Conservation (phyloP, 768 basidiomycete genomes). For the Austroboletus eburneus region DNA sequence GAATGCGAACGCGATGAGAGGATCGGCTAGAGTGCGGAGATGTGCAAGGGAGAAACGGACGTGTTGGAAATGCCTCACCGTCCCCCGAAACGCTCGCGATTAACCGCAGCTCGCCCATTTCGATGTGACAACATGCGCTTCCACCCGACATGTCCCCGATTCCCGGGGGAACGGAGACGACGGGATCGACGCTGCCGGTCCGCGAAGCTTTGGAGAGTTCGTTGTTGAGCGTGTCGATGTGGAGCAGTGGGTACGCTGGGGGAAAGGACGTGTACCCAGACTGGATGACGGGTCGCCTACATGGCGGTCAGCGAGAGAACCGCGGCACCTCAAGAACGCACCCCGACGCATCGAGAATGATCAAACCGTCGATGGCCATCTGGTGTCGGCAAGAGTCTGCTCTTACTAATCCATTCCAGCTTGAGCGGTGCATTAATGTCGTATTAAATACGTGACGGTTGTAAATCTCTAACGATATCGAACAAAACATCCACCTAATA, state of each 20-base stretch:
- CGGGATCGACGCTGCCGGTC: constrained; percentile 62
- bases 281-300: constrained; percentile 79
- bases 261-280: constrained; percentile 82
- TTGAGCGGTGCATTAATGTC: constrained; percentile 8
- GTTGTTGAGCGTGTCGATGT: constrained; percentile 80
- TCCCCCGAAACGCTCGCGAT: constrained; percentile 82
- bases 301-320: neutral
- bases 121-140: constrained; percentile 83
- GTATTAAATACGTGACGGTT: constrained; percentile 6
- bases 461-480: constrained; percentile 10
- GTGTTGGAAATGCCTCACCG: constrained; percentile 40
- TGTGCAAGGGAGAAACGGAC: neutral
- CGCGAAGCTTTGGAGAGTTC: constrained; percentile 57
- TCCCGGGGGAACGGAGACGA: constrained; percentile 56
- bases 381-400: too few relatives aligned
- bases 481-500: neutral
- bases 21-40: constrained; percentile 62
- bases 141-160: constrained; percentile 39
- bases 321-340: constrained; percentile 33
- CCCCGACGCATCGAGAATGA: constrained; percentile 74
- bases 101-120: constrained; percentile 70
- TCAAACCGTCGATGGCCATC: constrained; percentile 81
- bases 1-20: constrained; percentile 86
- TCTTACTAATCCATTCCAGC: too few relatives aligned
- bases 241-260: constrained; percentile 74